Evolutionary conservation across 1,139 yeast species (phyloP), one percentile per base, ranked within the genome.

Genomic region (Candida albicans): DNA sequence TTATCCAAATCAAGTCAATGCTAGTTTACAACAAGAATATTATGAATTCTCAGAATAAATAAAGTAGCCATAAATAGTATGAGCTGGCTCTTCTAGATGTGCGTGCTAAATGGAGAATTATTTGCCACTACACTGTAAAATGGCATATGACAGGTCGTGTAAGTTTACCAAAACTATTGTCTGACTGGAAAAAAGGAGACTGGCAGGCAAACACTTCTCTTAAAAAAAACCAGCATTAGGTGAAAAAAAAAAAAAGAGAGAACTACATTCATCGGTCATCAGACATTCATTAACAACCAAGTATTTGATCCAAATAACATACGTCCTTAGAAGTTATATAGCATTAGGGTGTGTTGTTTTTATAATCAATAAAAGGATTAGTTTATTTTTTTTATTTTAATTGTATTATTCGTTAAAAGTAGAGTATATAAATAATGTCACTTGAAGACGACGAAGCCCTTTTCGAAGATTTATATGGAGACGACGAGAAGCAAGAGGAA

Each of bases 361-460:
- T 31, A 35, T 31, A 35, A 28, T 24, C 26, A 24, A 37, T 12
- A 36, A 29, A 29, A 36, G 29, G 36, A 41, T 37, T 45, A 40
- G 45, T 28, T 45, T 31, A 40, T 42, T 44, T 45, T 41, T 33
- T 33, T 35, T 37, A 37, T 29, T 45, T 22, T 27, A 11, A 11
- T 44, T 44, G 35, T 36, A 38, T 42, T 37, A 34, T 37, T 32
- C 32, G 11, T 31, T 37, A 33, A 34, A 39, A 33, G 35, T 40
- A 30, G 35, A 13, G 36, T 37, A 26, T 37, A 29, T 37, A 37
- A 24, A 37, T 15, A 26, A 37, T 37, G 39, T 37, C 39, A 18
- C 68, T 76, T 55, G 90, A 84, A 62, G 96, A 89, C 70, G 96
- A 89, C 68, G 96, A 88, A 67, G 90, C 87, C 55, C 75, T 73